Base-by-base conservation (phyloP, 768 basidiomycete genomes). In the Pholiota conissans region DNA sequence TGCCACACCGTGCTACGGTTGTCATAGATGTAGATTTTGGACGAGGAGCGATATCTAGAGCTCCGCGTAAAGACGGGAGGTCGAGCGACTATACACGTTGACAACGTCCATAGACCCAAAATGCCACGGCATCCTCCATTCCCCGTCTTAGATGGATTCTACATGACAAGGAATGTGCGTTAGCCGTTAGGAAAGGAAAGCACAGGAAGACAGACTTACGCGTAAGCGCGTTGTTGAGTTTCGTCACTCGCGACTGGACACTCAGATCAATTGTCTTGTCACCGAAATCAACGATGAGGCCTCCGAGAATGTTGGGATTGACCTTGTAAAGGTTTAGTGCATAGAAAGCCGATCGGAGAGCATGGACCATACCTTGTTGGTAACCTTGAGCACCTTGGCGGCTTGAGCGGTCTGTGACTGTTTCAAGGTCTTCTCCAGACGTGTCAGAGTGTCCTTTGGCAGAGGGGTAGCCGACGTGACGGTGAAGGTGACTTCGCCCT, bases 251-350 rank as follows among this genome's bases (percentile, higher is more conserved):
- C 30, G 93, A 93, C 49, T 87, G 88, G 55, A 96, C 95, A 65
- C 93, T 95, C 58, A 98, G 83, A 76, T 99, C 97, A 66, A 99
- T 90, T 52, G 93, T 94, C 81, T 96, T 96, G 80, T 98, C 97
- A 61, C 95, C 96, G 69, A 99, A 94, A 77, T 99, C 97, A 49
- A 99, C 89, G 59, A 98, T 82, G 58, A 98, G 73, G 50, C 97
- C 97, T 57, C 96, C 97, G 61, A 98, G 76, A 56, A 98, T 79
- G n/a, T 85, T 77, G 42, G 94, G 87, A 79, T 98, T 95, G 68
- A 98, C 90, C 94, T 96, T 59, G 27, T 13, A 16, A 4, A 9
- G 30, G n/a, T n/a, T 27, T 37, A 29, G 20, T 57, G 49, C n/a
- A 57, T 32, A n/a, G n/a, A n/a, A n/a, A n/a, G 30, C 30, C 20